These are phyloP conservation scores for Lactarius akahatsu DNA, from an alignment of 768 basidiomycete genomes.

Conservation along the genomic window DNA sequence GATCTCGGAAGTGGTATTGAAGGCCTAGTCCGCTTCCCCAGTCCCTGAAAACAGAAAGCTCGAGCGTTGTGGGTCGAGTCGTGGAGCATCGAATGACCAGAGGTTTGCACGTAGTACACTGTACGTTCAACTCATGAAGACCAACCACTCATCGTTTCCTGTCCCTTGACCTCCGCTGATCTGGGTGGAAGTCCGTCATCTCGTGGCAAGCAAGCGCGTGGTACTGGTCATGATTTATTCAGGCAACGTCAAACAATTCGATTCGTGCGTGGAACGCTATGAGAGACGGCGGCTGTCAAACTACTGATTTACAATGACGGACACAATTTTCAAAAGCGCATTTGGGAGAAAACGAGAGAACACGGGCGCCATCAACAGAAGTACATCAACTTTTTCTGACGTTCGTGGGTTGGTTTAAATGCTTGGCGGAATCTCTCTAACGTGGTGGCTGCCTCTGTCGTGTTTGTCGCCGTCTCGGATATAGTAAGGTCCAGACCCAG, in stretches of 20 bases:
- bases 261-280: too few species aligned
- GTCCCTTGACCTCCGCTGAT: constrained; percentile 59
- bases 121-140: too few species aligned
- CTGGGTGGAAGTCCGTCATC: constrained; percentile 73
- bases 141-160: constrained; percentile 59
- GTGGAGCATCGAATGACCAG: too few species aligned
- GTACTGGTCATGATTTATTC: constrained; percentile 30
- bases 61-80: neutral
- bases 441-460: constrained; percentile 42
- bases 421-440: constrained; percentile 43
- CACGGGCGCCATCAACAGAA: constrained; percentile 35
- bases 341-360: neutral
- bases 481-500: constrained; percentile 58
- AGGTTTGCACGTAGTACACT: too few species aligned
- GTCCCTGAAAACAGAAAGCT: constrained; percentile 56
- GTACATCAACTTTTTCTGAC: constrained; percentile 43
- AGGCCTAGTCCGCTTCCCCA: constrained; percentile 83
- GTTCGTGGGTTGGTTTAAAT: constrained; percentile 57
- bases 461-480: constrained; percentile 46
- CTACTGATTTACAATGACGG: neutral
- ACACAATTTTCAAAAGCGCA: neutral
- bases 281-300: neutral
- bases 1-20: constrained; percentile 65
- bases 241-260: neutral
- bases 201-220: constrained; percentile 37